These are phyloP conservation scores for Funneliformis geosporum DNA, from an alignment of 192 early-diverging fungal species.

Conservation along the genomic window DNA sequence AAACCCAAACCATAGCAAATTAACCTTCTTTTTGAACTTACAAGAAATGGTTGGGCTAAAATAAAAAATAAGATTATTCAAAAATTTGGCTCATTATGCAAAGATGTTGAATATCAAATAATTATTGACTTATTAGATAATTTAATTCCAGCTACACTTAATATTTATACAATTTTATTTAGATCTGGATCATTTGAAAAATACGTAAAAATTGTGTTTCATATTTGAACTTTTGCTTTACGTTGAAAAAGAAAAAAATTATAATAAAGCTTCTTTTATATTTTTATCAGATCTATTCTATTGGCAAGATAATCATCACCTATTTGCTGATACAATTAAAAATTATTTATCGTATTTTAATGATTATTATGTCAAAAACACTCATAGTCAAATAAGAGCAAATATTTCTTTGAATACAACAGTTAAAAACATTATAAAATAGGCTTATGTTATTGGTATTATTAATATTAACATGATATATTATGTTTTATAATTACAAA, in stretches of 20 bases:
- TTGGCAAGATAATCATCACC: neutral
- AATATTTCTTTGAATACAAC: neutral
- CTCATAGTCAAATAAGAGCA: neutral
- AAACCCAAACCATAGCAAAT: neutral
- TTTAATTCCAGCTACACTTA: neutral
- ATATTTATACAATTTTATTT: slow-evolving; percentile 16
- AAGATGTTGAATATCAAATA: slow-evolving; percentile 15
- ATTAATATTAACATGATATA: too few relatives aligned
- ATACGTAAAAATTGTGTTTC: neutral
- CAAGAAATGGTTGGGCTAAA: neutral
- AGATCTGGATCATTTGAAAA: neutral
- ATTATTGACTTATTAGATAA: neutral
- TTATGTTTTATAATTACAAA: too few relatives aligned
- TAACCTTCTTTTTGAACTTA: slow-evolving; percentile 3
- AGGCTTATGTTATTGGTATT: neutral
- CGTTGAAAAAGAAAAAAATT: slow-evolving; percentile 24
- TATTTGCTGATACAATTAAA: neutral
- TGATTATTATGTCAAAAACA: slow-evolving; percentile 21
- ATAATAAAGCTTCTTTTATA: slow-evolving; percentile 16
- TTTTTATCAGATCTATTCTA: slow-evolving; percentile 26
- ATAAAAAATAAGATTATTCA: neutral
- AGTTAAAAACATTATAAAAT: slow-evolving; percentile 3
- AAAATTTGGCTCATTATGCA: neutral
- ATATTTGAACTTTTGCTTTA: neutral
- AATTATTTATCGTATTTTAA: slow-evolving; percentile 3